phyloP scores from a whole-genome alignment of 78 protist species.

The Reticulomyxa filosa region DNA sequence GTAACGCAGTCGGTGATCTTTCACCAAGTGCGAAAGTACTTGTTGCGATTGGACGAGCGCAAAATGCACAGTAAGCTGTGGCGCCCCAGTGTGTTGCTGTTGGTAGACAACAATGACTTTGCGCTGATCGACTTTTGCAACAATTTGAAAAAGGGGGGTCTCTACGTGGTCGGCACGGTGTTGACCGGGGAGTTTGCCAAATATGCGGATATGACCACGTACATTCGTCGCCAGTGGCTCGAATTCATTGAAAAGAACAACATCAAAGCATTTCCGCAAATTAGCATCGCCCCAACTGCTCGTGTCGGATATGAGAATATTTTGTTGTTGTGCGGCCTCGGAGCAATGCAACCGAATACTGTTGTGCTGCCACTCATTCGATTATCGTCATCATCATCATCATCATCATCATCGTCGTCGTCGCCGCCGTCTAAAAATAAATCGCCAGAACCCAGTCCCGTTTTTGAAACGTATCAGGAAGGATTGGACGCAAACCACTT shows the following conservation, averaged over 20 bases:
- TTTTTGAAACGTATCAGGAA: too few species aligned
- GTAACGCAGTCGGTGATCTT: conserved; percentile 34
- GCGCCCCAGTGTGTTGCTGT: conserved; percentile 12
- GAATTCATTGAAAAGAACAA: neutral
- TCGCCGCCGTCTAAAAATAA: too few species aligned
- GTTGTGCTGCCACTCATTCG: conserved; percentile 10
- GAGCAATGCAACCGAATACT: conserved; percentile 41
- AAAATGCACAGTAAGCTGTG: neutral
- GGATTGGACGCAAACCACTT: too few species aligned
- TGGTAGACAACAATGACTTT: neutral
- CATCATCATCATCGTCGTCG: too few species aligned
- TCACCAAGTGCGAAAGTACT: conserved; percentile 30
- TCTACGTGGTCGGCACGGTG: too few species aligned
- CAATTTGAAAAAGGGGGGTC: conserved; percentile 45
- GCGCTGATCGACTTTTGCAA: conserved; percentile 21
- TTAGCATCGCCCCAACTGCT: neutral
- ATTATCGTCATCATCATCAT: too few species aligned
- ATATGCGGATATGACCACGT: too few species aligned
- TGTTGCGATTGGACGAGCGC: neutral
- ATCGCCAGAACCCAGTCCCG: too few species aligned
- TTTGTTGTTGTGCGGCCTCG: conserved; percentile 19
- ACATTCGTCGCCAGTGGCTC: too few species aligned
- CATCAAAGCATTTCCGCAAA: conserved; percentile 20
- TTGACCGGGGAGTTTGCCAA: too few species aligned
- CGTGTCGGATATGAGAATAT: conserved; percentile 8